Evolutionary conservation across 441 rosid species (phyloP), one percentile per base, ranked within the genome.

Genomic region (Bocquillonia castaneifolia): DNA sequence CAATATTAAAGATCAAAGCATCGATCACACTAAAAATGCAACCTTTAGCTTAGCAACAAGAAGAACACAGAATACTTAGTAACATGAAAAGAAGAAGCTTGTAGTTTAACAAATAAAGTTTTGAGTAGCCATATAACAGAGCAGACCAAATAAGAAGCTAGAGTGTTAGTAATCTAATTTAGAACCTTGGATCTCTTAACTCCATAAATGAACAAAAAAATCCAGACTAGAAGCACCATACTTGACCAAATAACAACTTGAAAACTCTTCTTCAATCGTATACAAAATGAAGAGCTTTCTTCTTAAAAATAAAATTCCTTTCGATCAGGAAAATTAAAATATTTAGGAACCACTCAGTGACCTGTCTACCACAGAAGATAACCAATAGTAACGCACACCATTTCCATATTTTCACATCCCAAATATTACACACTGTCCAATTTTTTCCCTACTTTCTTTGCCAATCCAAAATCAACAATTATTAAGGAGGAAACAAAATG

Each of bases 321-420:
- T 81, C 84, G 51, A 87, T 76, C 71, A 78, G 71, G 76, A 81
- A 82, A 47, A 85, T 80, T 40, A 81, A 48, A 31, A 79, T 14
- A 50, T 81, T 81, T 58, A 82, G 73, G 63, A 73, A 72, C 86
- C 90, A 84, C 18, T 66, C 79, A 0, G 82, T 72, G 39, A 82
- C 72, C 74, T 85, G 73, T 57, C 86, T 72, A 31, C 92, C 90
- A 22, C 83, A 76, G 72, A 81, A 79, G 39, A 83, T 72, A 15
- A 82, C 88, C 39, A 84, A 58, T 14, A 83, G 63, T 53, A 85
- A 68, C 48, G 77, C 82, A 63, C 80, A 81, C 90, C 88, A 85
- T 80, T 82, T 85, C 90, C 87, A 87, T 51, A 83, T 42, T n/a
- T 77, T 74, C 73, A 83, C 72, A n/a, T 85, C 57, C 90, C 84